A percentile compares a stretch with the other conserved stretches of the same genome.
These are phyloP conservation scores for Chlamydomonas sp. DNA, from an alignment of 139 green algal genomes.

Conservation along the genomic window DNA sequence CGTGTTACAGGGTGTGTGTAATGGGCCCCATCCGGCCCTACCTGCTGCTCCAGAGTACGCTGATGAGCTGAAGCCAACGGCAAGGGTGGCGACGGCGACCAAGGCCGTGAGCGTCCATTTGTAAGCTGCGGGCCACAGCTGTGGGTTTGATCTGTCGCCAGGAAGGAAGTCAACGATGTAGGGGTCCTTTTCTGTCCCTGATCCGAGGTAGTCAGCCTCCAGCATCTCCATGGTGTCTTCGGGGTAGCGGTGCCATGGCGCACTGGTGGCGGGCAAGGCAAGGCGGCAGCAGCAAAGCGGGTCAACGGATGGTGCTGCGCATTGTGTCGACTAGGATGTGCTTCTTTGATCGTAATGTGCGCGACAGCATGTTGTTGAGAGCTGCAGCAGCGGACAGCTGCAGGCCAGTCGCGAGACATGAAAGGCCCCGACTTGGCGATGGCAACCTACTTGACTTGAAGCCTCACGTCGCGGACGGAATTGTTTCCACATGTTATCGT, in stretches of 20 bases:
- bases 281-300: no score
- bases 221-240: not conserved
- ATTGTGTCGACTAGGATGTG: no score
- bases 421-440: no score
- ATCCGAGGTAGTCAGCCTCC: not conserved
- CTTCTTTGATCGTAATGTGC: no score
- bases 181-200: not conserved
- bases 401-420: no score
- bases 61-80: conserved; percentile 26
- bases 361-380: no score
- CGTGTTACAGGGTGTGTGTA: not conserved
- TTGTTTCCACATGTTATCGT: no score
- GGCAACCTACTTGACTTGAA: no score
- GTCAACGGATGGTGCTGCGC: no score
- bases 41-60: conserved; percentile 11
- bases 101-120: conserved; percentile 4
- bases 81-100: not conserved
- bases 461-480: no score
- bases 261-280: not conserved
- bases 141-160: not conserved
- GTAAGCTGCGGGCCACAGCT: not conserved
- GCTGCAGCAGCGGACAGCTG: no score
- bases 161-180: conserved; percentile 8
- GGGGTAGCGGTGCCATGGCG: not conserved
- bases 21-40: not conserved